These are phyloP conservation scores for Russula sp. DNA, from an alignment of 768 basidiomycete species.

Conservation along the genomic window DNA sequence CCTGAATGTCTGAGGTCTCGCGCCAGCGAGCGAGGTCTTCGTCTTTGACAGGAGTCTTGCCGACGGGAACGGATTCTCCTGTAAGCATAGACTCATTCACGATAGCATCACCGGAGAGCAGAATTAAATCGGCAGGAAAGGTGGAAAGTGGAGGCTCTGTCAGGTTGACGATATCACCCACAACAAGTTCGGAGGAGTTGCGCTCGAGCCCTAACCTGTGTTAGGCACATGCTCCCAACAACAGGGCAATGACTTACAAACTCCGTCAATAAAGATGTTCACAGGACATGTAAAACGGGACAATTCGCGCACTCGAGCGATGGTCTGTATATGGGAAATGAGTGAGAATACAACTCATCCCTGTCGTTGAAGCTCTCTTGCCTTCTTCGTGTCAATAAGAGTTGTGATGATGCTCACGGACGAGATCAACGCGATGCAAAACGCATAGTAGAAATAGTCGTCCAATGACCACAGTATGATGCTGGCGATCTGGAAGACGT, in stretches of 20 bases:
- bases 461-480: conserved; percentile 93
- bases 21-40: conserved; percentile 71
- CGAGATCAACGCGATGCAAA: conserved; percentile 92
- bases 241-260: conserved; percentile 39
- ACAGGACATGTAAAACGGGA: conserved; percentile 83
- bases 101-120: conserved; percentile 95
- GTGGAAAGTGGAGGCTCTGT: conserved; percentile 66
- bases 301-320: conserved; percentile 93
- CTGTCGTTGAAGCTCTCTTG: conserved; percentile 35
- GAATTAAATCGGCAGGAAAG: conserved; percentile 87
- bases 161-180: conserved; percentile 92
- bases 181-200: conserved; percentile 78
- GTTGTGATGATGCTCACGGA: conserved; percentile 80
- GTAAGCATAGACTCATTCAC: conserved; percentile 99
- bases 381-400: conserved; percentile 88
- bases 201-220: conserved; percentile 57
- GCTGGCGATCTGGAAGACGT: conserved; percentile 96
- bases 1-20: conserved; percentile 53
- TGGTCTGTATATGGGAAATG: conserved; percentile 55
- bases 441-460: conserved; percentile 96
- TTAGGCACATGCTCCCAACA: conserved; percentile 4
- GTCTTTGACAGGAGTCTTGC: conserved; percentile 82
- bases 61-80: conserved; percentile 96
- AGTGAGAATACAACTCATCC: background rate
- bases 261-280: conserved; percentile 61